Percentiles rank a stretch among this genome's conserved stretches.
phyloP scores from a whole-genome alignment of 495 filamentous ascomycete genomes.

The Astrothelium macrocarpum region DNA sequence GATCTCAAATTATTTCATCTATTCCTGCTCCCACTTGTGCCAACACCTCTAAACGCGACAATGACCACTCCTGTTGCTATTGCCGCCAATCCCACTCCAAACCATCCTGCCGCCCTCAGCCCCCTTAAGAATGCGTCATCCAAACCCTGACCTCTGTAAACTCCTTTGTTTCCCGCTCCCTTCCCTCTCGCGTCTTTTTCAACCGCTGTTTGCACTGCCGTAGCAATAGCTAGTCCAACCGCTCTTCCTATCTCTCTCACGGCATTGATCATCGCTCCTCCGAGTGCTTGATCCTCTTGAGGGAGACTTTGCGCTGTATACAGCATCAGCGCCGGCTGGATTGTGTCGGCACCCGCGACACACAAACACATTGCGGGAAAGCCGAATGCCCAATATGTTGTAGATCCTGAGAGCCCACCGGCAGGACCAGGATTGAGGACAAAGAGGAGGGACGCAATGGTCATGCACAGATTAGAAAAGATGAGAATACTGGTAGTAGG shows the following conservation, averaged over 20 bases:
- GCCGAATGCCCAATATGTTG: constrained; percentile 51
- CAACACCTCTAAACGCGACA: constrained; percentile 25
- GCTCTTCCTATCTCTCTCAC: constrained; percentile 49
- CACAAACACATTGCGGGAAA: constrained; percentile 49
- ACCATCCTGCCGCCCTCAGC: constrained; percentile 46
- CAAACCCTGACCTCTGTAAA: constrained; percentile 2
- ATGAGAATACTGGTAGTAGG: constrained; percentile 45
- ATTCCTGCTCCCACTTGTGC: constrained; percentile 18
- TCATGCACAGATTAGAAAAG: constrained; percentile 41
- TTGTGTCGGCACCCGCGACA: constrained; percentile 50
- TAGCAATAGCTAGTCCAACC: constrained; percentile 48
- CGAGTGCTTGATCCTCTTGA: constrained; percentile 50
- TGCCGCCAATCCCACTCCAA: constrained; percentile 36
- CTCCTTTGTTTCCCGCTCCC: constrained; percentile 26
- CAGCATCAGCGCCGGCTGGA: constrained; percentile 49
- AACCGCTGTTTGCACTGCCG: constrained; percentile 47
- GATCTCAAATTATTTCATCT: no score
- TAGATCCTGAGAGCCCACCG: constrained; percentile 16
- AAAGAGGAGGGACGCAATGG: constrained; percentile 44
- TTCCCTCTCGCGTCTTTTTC: constrained; percentile 34
- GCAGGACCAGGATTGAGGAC: constrained; percentile 41
- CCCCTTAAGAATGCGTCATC: constrained; percentile 39
- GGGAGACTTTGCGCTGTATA: constrained; percentile 50
- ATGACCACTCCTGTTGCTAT: constrained; percentile 17
- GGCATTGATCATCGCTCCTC: constrained; percentile 51